These are phyloP conservation scores for Flaveria trinervia DNA, from an alignment of 129 eudicot species.

Conservation along the genomic window DNA sequence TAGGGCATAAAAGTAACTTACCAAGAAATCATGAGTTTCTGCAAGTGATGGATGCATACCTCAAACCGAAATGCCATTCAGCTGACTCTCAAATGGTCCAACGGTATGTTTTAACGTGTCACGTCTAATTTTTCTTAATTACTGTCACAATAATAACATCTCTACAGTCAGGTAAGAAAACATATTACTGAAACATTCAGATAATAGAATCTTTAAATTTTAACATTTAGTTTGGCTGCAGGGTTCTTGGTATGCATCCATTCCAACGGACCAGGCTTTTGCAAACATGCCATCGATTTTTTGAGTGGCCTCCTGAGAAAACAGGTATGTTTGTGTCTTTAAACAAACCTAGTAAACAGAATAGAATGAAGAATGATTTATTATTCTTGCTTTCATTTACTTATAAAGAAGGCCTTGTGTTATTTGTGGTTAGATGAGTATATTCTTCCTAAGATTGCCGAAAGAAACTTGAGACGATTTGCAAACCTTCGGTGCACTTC, in stretches of 20 bases:
- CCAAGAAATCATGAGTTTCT: slow-evolving; percentile 41
- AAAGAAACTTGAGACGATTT: slow-evolving; percentile 83
- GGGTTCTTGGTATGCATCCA: slow-evolving; percentile 70
- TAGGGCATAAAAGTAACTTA: slow-evolving; percentile 40
- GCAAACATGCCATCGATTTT: slow-evolving; percentile 61
- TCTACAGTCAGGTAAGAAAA: slow-evolving; percentile 1
- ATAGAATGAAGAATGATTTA: background rate
- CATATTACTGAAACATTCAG: background rate
- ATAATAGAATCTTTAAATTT: background rate
- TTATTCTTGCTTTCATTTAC: background rate
- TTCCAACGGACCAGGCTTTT: slow-evolving; percentile 59
- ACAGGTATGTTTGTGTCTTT: slow-evolving; percentile 52
- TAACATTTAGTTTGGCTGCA: slow-evolving; percentile 29
- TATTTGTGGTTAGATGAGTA: slow-evolving; percentile 67
- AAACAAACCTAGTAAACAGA: background rate
- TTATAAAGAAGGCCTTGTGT: background rate
- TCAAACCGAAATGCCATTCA: slow-evolving; percentile 85
- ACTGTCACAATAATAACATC: background rate
- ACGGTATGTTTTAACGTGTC: slow-evolving; percentile 38
- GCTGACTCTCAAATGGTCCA: slow-evolving; percentile 77
- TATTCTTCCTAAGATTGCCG: slow-evolving; percentile 93
- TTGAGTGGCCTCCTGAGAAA: slow-evolving; percentile 91
- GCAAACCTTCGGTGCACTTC: slow-evolving; percentile 67
- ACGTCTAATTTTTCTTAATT: background rate
- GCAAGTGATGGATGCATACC: slow-evolving; percentile 78